Percentiles rank a stretch among this genome's conserved stretches.
These are phyloP conservation scores for Agaricales sp. DNA, from an alignment of 1,284 basidiomycete genomes.

Conservation along the genomic window DNA sequence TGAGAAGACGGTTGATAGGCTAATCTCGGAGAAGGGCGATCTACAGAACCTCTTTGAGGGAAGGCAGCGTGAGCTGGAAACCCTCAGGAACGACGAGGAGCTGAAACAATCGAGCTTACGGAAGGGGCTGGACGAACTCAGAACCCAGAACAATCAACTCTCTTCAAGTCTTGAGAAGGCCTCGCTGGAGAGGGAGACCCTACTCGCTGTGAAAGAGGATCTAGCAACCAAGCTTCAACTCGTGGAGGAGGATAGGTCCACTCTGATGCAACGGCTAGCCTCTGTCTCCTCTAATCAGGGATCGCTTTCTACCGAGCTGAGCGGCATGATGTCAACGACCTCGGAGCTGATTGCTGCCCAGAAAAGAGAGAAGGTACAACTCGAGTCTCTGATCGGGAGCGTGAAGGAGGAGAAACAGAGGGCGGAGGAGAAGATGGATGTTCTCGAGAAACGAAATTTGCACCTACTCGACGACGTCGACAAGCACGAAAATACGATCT, in stretches of 20 bases:
- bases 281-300: not conserved
- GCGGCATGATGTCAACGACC: not conserved
- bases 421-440: not conserved
- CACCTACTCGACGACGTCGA: not conserved
- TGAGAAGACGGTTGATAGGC: not conserved
- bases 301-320: not conserved
- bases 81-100: too few relatives aligned
- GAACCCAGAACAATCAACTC: not conserved
- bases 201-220: not conserved
- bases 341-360: not conserved
- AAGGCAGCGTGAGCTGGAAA: too few relatives aligned
- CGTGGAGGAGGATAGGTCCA: not conserved
- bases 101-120: too few relatives aligned
- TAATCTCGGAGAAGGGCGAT: not conserved
- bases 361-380: too few relatives aligned
- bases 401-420: too few relatives aligned
- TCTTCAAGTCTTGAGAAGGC: not conserved
- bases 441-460: not conserved
- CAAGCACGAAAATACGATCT: not conserved
- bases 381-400: too few relatives aligned
- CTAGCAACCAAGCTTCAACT: not conserved
- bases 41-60: not conserved
- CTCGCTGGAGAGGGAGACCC: not conserved
- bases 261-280: not conserved
- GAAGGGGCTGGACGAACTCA: too few relatives aligned